Evolutionary conservation across 208 protist species (phyloP).

Genomic region (Crithidia acanthocephali): DNA sequence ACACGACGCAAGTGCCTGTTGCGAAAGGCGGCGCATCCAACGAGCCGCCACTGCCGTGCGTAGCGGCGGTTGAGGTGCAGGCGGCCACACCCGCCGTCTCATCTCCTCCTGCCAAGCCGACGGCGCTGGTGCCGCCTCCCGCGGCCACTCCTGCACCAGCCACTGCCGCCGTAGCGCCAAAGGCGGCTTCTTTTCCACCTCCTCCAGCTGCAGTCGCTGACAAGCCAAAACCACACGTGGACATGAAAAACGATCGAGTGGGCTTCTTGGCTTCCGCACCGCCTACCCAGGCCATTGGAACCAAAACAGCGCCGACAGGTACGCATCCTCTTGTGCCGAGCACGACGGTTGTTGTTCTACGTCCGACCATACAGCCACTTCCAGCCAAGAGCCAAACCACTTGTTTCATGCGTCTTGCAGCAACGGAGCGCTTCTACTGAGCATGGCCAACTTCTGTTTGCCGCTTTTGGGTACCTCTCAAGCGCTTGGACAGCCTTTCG

Average conservation of each 20-base stretch:
- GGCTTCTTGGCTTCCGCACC: neutral
- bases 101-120: neutral
- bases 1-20: neutral
- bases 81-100: neutral
- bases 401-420: conserved; percentile 5
- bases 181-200: neutral
- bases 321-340: too few relatives aligned
- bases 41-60: neutral
- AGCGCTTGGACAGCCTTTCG: too few relatives aligned
- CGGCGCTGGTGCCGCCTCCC: neutral
- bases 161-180: too few relatives aligned
- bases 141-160: too few relatives aligned
- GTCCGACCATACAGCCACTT: neutral
- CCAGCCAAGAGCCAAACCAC: neutral
- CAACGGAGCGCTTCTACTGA: conserved; percentile 11
- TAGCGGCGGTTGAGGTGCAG: neutral
- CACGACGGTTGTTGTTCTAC: neutral
- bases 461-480: too few relatives aligned
- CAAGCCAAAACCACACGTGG: neutral
- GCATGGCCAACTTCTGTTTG: neutral
- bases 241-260: neutral
- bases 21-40: neutral
- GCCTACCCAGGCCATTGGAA: neutral
- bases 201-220: neutral
- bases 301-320: neutral